A percentile compares a stretch with the other conserved stretches of the same genome.
Conservation (phyloP, 305 asterid genomes). For the Coffea humblotiana region DNA sequence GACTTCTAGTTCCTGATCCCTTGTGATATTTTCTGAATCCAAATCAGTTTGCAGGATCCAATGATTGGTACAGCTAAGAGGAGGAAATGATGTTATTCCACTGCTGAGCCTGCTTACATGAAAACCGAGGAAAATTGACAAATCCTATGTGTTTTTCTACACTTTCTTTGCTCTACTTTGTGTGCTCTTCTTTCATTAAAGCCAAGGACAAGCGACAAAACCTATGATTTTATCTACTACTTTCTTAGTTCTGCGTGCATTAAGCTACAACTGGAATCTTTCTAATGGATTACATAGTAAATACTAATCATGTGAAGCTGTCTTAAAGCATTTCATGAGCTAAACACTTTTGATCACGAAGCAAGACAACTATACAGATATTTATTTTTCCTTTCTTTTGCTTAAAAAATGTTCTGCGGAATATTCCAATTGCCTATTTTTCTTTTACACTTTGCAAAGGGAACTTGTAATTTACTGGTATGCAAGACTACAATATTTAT, state of each 20-base stretch:
- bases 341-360: neutral
- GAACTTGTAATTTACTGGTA: too few relatives aligned
- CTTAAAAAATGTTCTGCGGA: neutral
- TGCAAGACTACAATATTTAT: too few relatives aligned
- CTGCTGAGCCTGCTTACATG: neutral
- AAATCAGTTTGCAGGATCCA: neutral
- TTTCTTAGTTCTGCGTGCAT: neutral
- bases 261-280: neutral
- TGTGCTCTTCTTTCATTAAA: neutral
- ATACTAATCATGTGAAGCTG: neutral
- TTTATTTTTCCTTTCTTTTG: neutral
- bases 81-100: neutral
- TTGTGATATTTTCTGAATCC: neutral
- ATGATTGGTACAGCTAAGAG: neutral
- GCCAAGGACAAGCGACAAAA: neutral
- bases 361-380: neutral
- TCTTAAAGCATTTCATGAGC: neutral
- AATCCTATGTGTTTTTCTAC: neutral
- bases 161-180: neutral
- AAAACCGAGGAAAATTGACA: neutral
- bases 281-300: too few relatives aligned
- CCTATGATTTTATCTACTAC: neutral
- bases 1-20: neutral
- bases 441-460: neutral
- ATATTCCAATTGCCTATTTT: neutral